Evolutionary conservation across 352 stramenopile genomes (phyloP).

Genomic region (Globisporangium nagaii): DNA sequence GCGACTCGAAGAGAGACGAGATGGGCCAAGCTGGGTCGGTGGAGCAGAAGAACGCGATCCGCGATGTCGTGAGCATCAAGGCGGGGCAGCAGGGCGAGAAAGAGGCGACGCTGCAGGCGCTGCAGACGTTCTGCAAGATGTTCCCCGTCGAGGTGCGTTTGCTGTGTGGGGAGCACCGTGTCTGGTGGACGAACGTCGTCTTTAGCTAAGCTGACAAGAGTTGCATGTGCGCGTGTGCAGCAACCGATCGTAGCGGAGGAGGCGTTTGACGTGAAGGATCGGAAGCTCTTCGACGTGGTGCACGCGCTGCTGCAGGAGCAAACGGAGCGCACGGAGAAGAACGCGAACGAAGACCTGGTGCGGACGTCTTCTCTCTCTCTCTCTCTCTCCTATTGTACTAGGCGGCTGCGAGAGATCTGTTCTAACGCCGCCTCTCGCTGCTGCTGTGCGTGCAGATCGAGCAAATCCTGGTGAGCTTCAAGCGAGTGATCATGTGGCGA

Average conservation of each 20-base stretch:
- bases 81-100: conserved; percentile 32
- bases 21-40: conserved; percentile 80
- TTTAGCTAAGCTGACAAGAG: background rate
- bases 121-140: conserved; percentile 70
- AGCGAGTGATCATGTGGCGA: conserved; percentile 69
- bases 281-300: conserved; percentile 68
- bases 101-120: conserved; percentile 35
- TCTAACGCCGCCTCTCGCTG: background rate
- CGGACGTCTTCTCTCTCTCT: too few species aligned
- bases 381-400: background rate
- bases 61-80: conserved; percentile 60
- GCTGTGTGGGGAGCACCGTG: background rate
- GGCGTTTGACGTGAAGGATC: conserved; percentile 67
- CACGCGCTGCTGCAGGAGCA: conserved; percentile 63
- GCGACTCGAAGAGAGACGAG: background rate
- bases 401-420: background rate
- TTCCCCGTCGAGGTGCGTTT: conserved; percentile 59
- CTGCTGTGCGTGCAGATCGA: conserved; percentile 34
- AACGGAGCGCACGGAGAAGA: conserved; percentile 47
- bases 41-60: conserved; percentile 77
- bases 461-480: conserved; percentile 61
- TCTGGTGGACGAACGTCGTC: background rate
- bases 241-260: conserved; percentile 18
- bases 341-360: conserved; percentile 48
- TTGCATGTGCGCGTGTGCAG: conserved; percentile 8